phyloP scores from a whole-genome alignment of 495 filamentous ascomycete genomes.

The Geoglossum glabrum region DNA sequence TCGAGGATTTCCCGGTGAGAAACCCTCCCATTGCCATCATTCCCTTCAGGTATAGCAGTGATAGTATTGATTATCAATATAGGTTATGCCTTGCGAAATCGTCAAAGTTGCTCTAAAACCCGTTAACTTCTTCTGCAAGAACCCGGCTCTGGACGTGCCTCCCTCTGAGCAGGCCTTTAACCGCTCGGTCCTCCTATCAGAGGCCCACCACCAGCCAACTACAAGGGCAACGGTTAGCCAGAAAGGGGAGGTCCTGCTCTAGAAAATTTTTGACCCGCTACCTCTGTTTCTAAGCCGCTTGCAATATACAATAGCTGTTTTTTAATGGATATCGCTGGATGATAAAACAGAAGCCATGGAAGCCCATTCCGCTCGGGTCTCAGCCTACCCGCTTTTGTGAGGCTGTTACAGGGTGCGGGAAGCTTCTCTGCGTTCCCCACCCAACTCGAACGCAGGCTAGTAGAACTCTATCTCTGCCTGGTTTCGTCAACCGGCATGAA shows the following conservation, averaged over 20 bases:
- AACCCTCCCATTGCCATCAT: not conserved
- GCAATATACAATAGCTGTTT: not conserved
- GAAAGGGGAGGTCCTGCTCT: not conserved
- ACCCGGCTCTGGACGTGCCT: constrained; percentile 58
- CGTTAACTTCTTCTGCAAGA: constrained; percentile 53
- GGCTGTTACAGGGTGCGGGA: not conserved
- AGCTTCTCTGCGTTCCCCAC: not conserved
- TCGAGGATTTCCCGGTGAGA: constrained; percentile 21
- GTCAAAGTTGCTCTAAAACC: constrained; percentile 42
- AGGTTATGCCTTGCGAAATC: constrained; percentile 47
- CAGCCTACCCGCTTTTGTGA: not conserved
- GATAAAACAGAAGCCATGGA: not conserved
- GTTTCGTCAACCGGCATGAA: not conserved
- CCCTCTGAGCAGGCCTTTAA: constrained; percentile 33
- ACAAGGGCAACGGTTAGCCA: not conserved
- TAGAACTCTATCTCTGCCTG: not conserved
- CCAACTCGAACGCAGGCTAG: not conserved
- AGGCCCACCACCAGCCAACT: not conserved
- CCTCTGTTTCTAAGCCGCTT: not conserved
- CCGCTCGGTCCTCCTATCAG: constrained; percentile 7
- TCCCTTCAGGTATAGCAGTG: not conserved
- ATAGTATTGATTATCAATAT: not conserved
- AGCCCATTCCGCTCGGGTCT: not conserved
- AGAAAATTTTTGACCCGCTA: constrained; percentile 1
- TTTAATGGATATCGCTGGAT: not conserved